Evolutionary conservation across 306 rosid genomes (phyloP), one percentile per base, ranked within the genome.

Genomic region (Vicia sativa): DNA sequence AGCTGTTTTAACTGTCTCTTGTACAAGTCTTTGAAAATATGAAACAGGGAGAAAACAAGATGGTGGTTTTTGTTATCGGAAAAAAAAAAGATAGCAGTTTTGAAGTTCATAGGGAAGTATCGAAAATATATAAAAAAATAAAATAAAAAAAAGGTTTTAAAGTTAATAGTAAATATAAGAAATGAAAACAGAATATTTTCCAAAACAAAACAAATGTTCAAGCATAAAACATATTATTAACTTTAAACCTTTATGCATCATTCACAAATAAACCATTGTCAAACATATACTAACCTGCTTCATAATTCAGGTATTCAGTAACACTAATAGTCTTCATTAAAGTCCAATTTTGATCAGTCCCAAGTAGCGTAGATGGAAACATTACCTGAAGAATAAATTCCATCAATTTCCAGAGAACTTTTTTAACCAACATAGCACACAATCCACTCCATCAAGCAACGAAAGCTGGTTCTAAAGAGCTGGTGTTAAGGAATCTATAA

Each of bases 251-350:
- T 18, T 9, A 16, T 44, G 41, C 38, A 55, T 74, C 49, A 44
- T 43, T 68, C n/a, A 42, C 34, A 5, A 0, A 44, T 42, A 37
- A 48, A 38, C 67, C 62, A 57, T 46, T 39, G 49, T 37, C 28
- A 61, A 37, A 6, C 11, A 25, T 43, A 61, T 19, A 16, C 85
- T 9, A 16, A 90, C 99, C 99, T 75, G 96, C 64, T 87, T 93
- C 99, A 71, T 93, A 93, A 77, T 93, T 93, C 70, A 93, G 77
- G 79, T 93, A 93, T 78, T 93, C 99, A 1, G 99, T 90, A 55
- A 93, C 99, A 84, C 99, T 93, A 29, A 93, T 88, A 23, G 97
- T 93, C 85, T 93, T 90, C 99, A 93, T 90, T 77, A 93, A 66
- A 37, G 99, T 90, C 99, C 99, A 93, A 42, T 83, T 81, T 74